Conservation (phyloP, 225 moss, liverwort and hornwort genomes). For the Polytrichum commune region DNA sequence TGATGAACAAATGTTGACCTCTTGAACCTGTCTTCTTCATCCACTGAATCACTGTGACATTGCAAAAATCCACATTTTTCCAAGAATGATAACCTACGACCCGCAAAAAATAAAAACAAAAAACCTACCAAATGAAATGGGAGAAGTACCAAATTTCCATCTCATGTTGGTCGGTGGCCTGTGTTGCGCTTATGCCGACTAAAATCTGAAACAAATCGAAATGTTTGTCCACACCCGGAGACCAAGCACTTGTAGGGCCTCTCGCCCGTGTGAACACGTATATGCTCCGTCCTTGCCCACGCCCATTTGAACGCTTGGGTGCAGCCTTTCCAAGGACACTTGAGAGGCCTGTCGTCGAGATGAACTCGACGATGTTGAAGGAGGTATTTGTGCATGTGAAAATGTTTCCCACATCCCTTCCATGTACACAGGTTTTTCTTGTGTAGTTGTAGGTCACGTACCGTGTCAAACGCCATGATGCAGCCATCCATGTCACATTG, state of each 20-base stretch:
- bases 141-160: neutral
- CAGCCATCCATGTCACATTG: constrained; percentile 93
- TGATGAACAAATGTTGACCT: no score
- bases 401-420: constrained; percentile 91
- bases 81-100: no score
- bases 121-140: no score
- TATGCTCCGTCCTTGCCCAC: constrained; percentile 96
- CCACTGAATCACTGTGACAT: no score
- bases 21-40: no score
- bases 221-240: constrained; percentile 86
- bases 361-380: constrained; percentile 94
- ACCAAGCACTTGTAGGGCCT: constrained; percentile 77
- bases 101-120: no score
- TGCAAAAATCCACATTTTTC: no score
- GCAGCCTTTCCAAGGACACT: constrained; percentile 86
- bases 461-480: constrained; percentile 80
- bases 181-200: constrained; percentile 96
- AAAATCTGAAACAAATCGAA: constrained; percentile 96
- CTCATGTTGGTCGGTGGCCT: constrained; percentile 57
- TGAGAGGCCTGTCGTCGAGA: constrained; percentile 85
- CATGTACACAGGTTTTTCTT: constrained; percentile 89
- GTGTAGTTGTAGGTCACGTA: constrained; percentile 77
- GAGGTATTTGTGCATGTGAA: constrained; percentile 94
- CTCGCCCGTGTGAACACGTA: constrained; percentile 89
- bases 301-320: constrained; percentile 91